Evolutionary conservation across 495 filamentous ascomycete genomes (phyloP).

Genomic region (Daldinia childiae): DNA sequence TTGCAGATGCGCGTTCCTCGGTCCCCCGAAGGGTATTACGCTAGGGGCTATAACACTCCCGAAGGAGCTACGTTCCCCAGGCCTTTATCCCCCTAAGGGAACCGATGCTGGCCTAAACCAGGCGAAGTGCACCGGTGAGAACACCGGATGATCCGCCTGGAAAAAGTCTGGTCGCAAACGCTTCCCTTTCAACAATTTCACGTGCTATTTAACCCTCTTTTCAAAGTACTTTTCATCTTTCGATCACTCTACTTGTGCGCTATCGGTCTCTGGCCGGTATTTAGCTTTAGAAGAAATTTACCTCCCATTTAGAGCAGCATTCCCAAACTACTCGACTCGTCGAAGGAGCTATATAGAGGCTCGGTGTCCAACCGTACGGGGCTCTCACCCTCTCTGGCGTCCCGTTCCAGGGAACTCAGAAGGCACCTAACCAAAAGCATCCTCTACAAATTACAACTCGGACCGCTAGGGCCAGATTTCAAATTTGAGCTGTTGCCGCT

Average conservation of each 20-base stretch:
- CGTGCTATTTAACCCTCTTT: constrained; percentile 16
- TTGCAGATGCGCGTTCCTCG: constrained; percentile 9
- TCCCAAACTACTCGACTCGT: constrained; percentile 76
- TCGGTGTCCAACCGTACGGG: constrained; percentile 62
- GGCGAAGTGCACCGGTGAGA: constrained; percentile 13
- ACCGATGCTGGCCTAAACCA: constrained; percentile 13
- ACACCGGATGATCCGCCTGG: constrained; percentile 11
- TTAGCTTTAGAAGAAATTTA: constrained; percentile 77
- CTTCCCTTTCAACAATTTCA: constrained; percentile 16
- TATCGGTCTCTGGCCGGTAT: constrained; percentile 15
- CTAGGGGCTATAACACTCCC: constrained; percentile 8
- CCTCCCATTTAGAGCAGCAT: constrained; percentile 74
- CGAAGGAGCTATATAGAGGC: constrained; percentile 67
- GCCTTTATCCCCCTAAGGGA: constrained; percentile 7
- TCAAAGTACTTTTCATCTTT: constrained; percentile 15
- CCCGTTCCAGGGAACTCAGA: constrained; percentile 70
- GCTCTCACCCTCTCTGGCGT: constrained; percentile 70
- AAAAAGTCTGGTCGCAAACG: constrained; percentile 14
- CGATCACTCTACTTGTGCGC: constrained; percentile 15
- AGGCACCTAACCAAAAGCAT: constrained; percentile 64
- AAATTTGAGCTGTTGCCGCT: constrained; percentile 68
- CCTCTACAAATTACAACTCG: constrained; percentile 76
- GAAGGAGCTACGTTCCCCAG: constrained; percentile 4
- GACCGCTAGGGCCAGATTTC: constrained; percentile 65
- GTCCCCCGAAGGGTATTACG: constrained; percentile 11